A percentile compares a stretch with the other conserved stretches of the same genome.
Evolutionary conservation across 305 asterid species (phyloP).

Genomic region (Fraxinus angustifolia): DNA sequence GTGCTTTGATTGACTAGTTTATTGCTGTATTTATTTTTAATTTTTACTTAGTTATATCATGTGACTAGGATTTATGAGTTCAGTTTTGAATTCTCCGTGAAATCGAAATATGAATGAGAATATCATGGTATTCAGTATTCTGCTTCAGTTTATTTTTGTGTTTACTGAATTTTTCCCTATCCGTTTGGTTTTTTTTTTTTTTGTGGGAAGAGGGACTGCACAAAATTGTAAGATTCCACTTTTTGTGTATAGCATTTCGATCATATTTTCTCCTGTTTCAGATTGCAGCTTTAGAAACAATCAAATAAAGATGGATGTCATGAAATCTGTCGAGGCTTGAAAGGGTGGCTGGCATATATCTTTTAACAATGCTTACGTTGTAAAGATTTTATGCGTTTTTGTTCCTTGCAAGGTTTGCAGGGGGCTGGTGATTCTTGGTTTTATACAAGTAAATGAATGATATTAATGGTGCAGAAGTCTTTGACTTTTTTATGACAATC

Average conservation of each 20-base stretch:
- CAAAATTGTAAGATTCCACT: background rate
- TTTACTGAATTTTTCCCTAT: background rate
- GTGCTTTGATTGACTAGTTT: background rate
- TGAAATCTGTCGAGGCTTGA: background rate
- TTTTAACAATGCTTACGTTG: background rate
- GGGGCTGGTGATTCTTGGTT: conserved; percentile 8
- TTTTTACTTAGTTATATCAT: background rate
- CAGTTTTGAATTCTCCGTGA: background rate
- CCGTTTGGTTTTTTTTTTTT: background rate
- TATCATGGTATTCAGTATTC: background rate
- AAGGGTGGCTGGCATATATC: background rate
- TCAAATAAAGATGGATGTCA: background rate
- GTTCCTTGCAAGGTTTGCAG: background rate
- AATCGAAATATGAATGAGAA: background rate
- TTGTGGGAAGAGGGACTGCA: background rate
- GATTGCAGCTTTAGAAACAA: background rate
- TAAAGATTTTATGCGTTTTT: conserved; percentile 3
- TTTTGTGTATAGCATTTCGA: background rate
- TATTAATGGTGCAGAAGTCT: conserved; percentile 24
- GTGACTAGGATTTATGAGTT: background rate
- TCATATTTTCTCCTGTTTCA: background rate
- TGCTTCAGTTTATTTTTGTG: background rate
- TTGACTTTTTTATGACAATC: conserved; percentile 10
- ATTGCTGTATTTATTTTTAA: background rate
- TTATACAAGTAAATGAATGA: background rate